These are phyloP conservation scores for Trypanosoma conorhini DNA, from an alignment of 208 protist species.

Conservation along the genomic window DNA sequence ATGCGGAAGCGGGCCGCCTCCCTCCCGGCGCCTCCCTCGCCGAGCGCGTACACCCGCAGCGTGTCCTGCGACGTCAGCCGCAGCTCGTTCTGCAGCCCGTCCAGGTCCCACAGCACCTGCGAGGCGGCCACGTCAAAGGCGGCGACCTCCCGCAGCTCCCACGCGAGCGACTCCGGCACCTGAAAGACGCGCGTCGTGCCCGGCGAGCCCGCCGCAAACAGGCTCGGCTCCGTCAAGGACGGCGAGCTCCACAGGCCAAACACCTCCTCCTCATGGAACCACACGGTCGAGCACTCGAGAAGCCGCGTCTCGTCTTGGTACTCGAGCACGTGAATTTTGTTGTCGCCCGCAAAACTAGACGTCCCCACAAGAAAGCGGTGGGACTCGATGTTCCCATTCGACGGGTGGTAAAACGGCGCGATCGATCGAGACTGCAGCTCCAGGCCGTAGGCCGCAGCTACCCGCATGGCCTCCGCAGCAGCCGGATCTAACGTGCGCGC, in stretches of 20 bases:
- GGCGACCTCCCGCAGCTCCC: slow-evolving; percentile 41
- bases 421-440: slow-evolving; percentile 56
- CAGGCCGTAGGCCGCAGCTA: slow-evolving; percentile 58
- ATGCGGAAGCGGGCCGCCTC: slow-evolving; percentile 38
- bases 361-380: slow-evolving; percentile 80
- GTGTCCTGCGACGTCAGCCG: slow-evolving; percentile 28
- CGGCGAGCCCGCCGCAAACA: slow-evolving; percentile 42
- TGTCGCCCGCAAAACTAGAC: slow-evolving; percentile 40
- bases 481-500: not conserved
- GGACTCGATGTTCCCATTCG: slow-evolving; percentile 34
- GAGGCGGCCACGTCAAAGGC: slow-evolving; percentile 25
- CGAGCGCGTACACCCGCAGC: slow-evolving; percentile 40
- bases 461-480: slow-evolving; percentile 26
- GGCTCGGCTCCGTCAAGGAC: slow-evolving; percentile 38
- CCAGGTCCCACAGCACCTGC: slow-evolving; percentile 79
- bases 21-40: slow-evolving; percentile 33
- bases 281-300: slow-evolving; percentile 61
- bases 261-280: slow-evolving; percentile 60
- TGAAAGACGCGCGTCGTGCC: slow-evolving; percentile 36
- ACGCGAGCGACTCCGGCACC: slow-evolving; percentile 39
- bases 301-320: slow-evolving; percentile 65
- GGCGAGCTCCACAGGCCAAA: slow-evolving; percentile 69
- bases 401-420: slow-evolving; percentile 56
- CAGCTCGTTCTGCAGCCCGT: slow-evolving; percentile 78
- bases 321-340: slow-evolving; percentile 79